Base-by-base conservation (phyloP, 345 rosid genomes). In the Raphanus raphanistrum region DNA sequence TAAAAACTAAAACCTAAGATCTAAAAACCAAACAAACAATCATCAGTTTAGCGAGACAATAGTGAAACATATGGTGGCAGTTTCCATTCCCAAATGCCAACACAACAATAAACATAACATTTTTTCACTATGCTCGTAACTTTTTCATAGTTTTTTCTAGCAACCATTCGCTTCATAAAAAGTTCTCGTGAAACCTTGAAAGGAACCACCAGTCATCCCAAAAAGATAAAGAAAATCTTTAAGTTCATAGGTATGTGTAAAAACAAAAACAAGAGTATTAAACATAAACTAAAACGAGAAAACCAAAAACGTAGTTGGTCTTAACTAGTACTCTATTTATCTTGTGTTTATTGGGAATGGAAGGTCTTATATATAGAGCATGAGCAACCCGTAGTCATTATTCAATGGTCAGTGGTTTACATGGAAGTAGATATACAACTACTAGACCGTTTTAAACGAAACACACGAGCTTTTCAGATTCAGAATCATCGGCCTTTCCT, bases 401-500 rank as follows among this genome's bases (percentile, higher is more conserved):
- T 59, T 10, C 36, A 25, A 33, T 57, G 45, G 21, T 5, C 11
- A 9, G 26, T 21, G 50, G 31, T 63, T 45, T 68, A 48, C 54
- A 61, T 68, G 63, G 13, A 28, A 65, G 63, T 52, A 32, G 31
- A 33, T 60, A 33, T 21, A 55, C 26, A 16, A 16, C 4, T 32
- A 68, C 26, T 68, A 60, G 6, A 48, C 63, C 25, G 66, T 58
- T 58, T 9, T 9, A 21, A 27, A 58, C 15, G 15, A 58, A 58
- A 58, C 63, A 28, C 31, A 10, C 16, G 59, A 1, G 13, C 29
- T 31, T 62, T n/a, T 13, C 1, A 21, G 21, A 21, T 21, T 21
- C 21, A 21, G 21, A 21, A 66, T 85, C 84, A 84, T 82, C 93
- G 84, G 64, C 91, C 90, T 84, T 88, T 90, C 71, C 94, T 86